Base-by-base conservation (phyloP, 1,284 basidiomycete genomes). In the Rhodotorula sp. region DNA sequence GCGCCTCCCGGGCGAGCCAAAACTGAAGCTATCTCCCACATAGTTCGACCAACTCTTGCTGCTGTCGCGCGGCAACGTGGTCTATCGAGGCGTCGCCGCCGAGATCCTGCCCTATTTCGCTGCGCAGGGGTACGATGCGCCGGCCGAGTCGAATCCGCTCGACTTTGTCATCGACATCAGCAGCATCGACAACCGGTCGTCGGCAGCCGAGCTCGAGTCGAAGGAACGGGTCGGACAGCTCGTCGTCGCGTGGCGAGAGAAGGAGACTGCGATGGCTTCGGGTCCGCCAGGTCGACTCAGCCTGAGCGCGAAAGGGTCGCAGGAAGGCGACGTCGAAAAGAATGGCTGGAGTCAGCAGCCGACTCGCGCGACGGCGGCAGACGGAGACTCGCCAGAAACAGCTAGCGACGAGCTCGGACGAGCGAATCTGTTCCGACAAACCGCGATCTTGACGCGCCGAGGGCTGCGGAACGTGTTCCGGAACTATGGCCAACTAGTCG, bases 121-220 rank as follows among this genome's bases (percentile, higher is more conserved):
- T 10, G 52, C 70, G 1, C 76, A 84, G 58, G 84, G 82, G 23
- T 58, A 68, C 46, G 20, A 48, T 0, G 62, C 68, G 0, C 65
- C 67, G 5, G 39, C 49, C 31, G 64, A 70, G 16, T 63, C 69
- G 4, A 78, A 78, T 26, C 62, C 70, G 12, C 76, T 80, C 79
- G 85, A 86, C 76, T 86, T 84, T 71, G 78, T 86, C n/a, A 84
- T 86, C 71, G 85, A 86, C 69, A 78, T 85, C 52, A 34, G 61
- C 21, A 81, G 81, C 10, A 73, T 86, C 26, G 85, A 86, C 76
- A 83, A 81, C 59, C 80, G 84, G 8, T 80, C 81, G 8, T 73
- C 80, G 15, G 81, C 83, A 26, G 80, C 80, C 3, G 84, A 86
- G 71, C 80, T 80, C 5, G 77, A 71, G 43, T 79, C 80, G 12